Base-by-base conservation (phyloP, 1,139 yeast genomes). In the Saccharomyces hybrid region DNA sequence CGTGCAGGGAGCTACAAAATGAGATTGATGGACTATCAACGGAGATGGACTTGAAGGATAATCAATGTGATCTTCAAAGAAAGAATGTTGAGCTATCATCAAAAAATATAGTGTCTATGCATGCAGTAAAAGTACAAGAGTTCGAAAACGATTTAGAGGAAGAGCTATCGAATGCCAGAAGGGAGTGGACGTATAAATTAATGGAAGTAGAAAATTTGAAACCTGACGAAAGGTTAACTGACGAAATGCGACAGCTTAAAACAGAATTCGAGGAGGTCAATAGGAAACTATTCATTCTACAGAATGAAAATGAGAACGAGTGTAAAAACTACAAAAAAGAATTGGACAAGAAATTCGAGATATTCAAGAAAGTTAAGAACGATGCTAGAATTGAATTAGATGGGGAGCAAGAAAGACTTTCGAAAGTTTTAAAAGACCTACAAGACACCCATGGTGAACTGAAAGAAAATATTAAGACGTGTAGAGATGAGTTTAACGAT, bases 201-300 rank as follows among this genome's bases (percentile, higher is more conserved):
- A 54, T 55, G 44, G 58, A 62, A 42, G 42, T 59, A 11, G 62
- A 61, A 32, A 56, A 57, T 28, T 26, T 59, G 47, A 57, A 57
- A 50, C 67, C 68, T 5, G 59, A 58, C 54, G 59, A 59, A 23
- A 55, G 54, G 14, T 47, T 60, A 1, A 55, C 59, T 14, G 50
- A 49, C 3, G 66, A 63, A 47, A 58, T 64, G 51, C 54, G 59
- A 38, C 56, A 56, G 20, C 55, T 63, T 31, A 57, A 55, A 28
- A 14, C 32, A 9, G 61, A 60, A 48, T 53, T 59, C 34, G 46
- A 47, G 5, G 53, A 57, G 13, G 57, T 54, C 5, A 56, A 56
- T 11, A 47, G 51, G 11, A 51, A 53, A 20, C 53, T 56, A 53
- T 46, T 53, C n/a, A 29, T 23, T 16, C n/a, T 63, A 49, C 50